phyloP scores from a whole-genome alignment of 2,329 filamentous ascomycete genomes.

The Trichocomaceae sp. region DNA sequence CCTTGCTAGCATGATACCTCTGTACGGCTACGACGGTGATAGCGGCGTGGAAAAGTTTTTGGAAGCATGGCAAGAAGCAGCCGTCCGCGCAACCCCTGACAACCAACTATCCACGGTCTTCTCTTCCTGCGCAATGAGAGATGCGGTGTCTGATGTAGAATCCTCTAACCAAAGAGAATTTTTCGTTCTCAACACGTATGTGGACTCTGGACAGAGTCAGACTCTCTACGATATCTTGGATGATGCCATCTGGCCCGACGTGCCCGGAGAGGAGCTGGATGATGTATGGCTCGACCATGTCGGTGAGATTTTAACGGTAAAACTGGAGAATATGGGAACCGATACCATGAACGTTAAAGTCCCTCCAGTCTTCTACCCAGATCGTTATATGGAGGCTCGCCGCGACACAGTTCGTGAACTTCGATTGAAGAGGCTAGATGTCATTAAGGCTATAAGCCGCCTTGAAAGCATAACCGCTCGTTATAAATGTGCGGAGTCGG shows the following conservation, averaged over 20 bases:
- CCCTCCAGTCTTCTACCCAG: conserved; percentile 50
- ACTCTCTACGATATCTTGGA: conserved; percentile 52
- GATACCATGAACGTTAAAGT: conserved; percentile 43
- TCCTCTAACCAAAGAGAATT: conserved; percentile 32
- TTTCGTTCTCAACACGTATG: conserved; percentile 32
- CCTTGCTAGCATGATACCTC: conserved; percentile 39
- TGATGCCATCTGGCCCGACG: conserved; percentile 43
- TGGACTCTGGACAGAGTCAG: conserved; percentile 33
- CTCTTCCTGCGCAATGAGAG: conserved; percentile 40
- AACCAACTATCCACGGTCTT: conserved; percentile 41
- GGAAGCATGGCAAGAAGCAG: conserved; percentile 44
- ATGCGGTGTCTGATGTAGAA: conserved; percentile 23
- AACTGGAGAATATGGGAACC: conserved; percentile 25
- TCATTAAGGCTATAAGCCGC: conserved; percentile 27
- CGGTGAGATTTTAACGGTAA: conserved; percentile 52
- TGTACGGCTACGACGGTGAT: conserved; percentile 29
- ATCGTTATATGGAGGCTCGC: conserved; percentile 53
- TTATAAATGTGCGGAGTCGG: conserved; percentile 22
- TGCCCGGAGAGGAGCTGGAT: conserved; percentile 32
- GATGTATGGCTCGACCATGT: conserved; percentile 44
- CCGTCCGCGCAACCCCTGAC: conserved; percentile 36
- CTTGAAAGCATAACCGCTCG: conserved; percentile 27
- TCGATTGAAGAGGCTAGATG: conserved; percentile 33
- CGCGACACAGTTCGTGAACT: conserved; percentile 43
- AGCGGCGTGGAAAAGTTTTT: conserved; percentile 41